Percentiles rank a stretch among this genome's conserved stretches.
These are phyloP conservation scores for Suillus decipiens DNA, from an alignment of 768 basidiomycete genomes.

Conservation along the genomic window DNA sequence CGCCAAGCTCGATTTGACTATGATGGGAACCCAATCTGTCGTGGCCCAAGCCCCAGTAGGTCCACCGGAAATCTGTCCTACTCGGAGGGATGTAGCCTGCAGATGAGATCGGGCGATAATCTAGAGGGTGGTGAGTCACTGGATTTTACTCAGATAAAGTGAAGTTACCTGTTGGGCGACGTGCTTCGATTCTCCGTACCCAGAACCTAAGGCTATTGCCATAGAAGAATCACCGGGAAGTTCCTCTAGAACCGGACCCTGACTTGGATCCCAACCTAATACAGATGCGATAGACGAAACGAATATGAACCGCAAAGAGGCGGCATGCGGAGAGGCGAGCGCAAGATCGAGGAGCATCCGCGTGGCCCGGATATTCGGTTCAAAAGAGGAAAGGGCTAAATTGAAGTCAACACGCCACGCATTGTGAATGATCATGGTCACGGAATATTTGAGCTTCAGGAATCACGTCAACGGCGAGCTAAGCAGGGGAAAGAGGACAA, in stretches of 20 bases:
- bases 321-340: constrained; percentile 27
- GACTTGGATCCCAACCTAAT: constrained; percentile 18
- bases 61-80: constrained; percentile 35
- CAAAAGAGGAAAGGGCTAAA: constrained; percentile 35
- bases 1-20: constrained; percentile 32
- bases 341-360: constrained; percentile 34
- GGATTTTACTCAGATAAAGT: constrained; percentile 25
- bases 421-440: constrained; percentile 35
- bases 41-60: constrained; percentile 33
- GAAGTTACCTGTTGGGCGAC: constrained; percentile 33
- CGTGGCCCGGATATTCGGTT: constrained; percentile 33
- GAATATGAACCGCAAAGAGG: constrained; percentile 18
- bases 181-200: constrained; percentile 40
- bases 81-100: constrained; percentile 23
- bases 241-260: constrained; percentile 37
- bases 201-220: constrained; percentile 26
- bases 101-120: constrained; percentile 23
- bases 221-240: constrained; percentile 24
- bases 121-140: constrained; percentile 12
- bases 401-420: constrained; percentile 44
- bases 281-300: constrained; percentile 18
- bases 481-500: constrained; percentile 3
- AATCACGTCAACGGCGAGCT: not conserved
- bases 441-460: constrained; percentile 12
- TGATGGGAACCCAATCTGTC: constrained; percentile 34